Conservation (phyloP, 768 basidiomycete species). For the Suillus sp. region DNA sequence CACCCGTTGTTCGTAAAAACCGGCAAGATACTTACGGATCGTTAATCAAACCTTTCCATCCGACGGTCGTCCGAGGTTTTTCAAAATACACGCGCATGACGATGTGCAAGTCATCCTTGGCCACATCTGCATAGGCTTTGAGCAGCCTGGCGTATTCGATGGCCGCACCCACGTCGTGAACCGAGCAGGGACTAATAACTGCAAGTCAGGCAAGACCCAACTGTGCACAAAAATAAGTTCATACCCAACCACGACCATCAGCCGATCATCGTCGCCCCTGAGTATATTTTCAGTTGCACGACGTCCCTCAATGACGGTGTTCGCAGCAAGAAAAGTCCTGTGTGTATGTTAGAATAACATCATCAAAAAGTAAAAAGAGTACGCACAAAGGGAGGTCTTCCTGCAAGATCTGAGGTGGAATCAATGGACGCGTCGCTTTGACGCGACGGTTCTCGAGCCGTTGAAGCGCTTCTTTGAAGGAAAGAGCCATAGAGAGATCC, state of each 20-base stretch:
- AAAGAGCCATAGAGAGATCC: slow-evolving; percentile 64
- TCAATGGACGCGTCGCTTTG: slow-evolving; percentile 82
- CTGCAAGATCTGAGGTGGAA: slow-evolving; percentile 92
- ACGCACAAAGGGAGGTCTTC: slow-evolving; percentile 88
- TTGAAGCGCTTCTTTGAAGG: slow-evolving; percentile 77
- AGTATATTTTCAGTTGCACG: slow-evolving; percentile 77
- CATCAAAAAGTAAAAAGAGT: neutral
- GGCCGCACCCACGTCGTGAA: slow-evolving; percentile 86
- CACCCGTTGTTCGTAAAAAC: neutral
- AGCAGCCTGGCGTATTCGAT: slow-evolving; percentile 84
- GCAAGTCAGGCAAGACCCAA: slow-evolving; percentile 14
- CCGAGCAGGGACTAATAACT: slow-evolving; percentile 79
- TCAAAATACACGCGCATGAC: slow-evolving; percentile 99
- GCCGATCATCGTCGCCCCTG: slow-evolving; percentile 85
- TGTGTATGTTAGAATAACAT: slow-evolving; percentile 15
- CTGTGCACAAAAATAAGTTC: slow-evolving; percentile 19
- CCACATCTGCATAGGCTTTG: slow-evolving; percentile 74
- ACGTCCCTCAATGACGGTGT: slow-evolving; percentile 89
- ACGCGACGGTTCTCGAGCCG: slow-evolving; percentile 89
- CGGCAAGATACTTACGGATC: slow-evolving; percentile 56
- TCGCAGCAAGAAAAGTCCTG: slow-evolving; percentile 78
- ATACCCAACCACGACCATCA: slow-evolving; percentile 90
- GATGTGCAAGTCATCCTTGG: slow-evolving; percentile 87
- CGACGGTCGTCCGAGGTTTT: slow-evolving; percentile 93
- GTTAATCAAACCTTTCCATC: slow-evolving; percentile 99